A percentile compares a stretch with the other conserved stretches of the same genome.
Evolutionary conservation across 352 stramenopile genomes (phyloP).

Genomic region (Plasmopara viticola): DNA sequence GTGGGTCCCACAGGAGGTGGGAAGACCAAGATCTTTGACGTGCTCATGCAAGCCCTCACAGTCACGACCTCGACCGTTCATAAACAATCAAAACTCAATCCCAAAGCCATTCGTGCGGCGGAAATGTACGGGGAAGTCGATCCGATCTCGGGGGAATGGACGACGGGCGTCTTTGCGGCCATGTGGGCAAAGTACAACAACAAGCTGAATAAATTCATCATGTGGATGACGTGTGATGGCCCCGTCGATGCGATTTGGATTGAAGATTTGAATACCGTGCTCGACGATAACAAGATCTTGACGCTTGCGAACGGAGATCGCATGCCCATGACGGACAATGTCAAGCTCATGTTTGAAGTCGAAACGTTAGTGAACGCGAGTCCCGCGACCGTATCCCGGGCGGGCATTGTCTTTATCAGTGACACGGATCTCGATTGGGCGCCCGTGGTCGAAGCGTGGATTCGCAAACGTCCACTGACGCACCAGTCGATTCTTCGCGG

Average conservation of each 20-base stretch:
- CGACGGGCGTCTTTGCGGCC: conserved; percentile 94
- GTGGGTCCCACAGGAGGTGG: conserved; percentile 94
- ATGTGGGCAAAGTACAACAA: conserved; percentile 99
- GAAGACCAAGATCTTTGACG: conserved; percentile 97
- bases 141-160: conserved; percentile 95
- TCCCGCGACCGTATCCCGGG: conserved; percentile 94
- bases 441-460: conserved; percentile 95
- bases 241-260: conserved; percentile 98
- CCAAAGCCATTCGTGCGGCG: conserved; percentile 95
- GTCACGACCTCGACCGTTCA: conserved; percentile 90
- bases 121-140: conserved; percentile 99
- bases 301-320: conserved; percentile 96
- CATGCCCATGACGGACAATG: conserved; percentile 98
- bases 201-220: conserved; percentile 97
- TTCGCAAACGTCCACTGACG: conserved; percentile 83
- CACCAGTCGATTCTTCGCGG: conserved; percentile 88
- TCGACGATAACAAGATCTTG: conserved; percentile 98
- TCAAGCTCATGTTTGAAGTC: conserved; percentile 97
- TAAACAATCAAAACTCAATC: conserved; percentile 96
- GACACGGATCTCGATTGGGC: conserved; percentile 97
- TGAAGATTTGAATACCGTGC: conserved; percentile 96
- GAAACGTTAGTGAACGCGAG: conserved; percentile 96
- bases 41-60: conserved; percentile 90
- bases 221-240: conserved; percentile 97
- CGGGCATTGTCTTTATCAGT: conserved; percentile 98